A percentile compares a stretch with the other conserved stretches of the same genome.
Evolutionary conservation across 2,329 filamentous ascomycete species (phyloP).

Genomic region (Capronia americana): DNA sequence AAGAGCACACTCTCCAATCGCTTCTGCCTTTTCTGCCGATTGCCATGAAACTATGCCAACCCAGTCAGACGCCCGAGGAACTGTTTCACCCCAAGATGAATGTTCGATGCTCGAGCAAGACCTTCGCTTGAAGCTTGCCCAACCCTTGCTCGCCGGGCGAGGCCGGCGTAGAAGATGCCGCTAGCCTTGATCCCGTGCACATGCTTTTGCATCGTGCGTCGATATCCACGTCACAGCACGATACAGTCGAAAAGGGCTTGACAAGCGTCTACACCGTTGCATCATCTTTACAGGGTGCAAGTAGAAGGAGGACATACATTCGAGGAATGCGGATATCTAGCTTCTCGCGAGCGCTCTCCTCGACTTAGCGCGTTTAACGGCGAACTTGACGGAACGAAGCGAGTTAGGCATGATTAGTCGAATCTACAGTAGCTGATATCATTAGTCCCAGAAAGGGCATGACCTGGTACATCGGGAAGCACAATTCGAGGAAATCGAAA

Average conservation of each 20-base stretch:
- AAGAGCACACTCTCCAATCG: not conserved
- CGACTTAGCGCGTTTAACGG: not conserved
- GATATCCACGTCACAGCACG: not conserved
- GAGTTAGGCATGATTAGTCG: not conserved
- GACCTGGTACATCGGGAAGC: not conserved
- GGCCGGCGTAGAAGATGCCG: not conserved
- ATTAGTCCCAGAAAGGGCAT: not conserved
- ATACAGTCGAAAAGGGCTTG: not conserved
- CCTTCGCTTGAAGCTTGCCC: not conserved
- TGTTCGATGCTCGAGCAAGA: not conserved
- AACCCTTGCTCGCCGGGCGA: not conserved
- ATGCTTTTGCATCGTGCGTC: not conserved
- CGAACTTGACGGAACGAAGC: not conserved
- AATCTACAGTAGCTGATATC: not conserved
- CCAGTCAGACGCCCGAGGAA: too few relatives aligned
- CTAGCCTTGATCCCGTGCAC: not conserved
- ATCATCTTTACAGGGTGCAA: not conserved
- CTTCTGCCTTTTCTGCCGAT: not conserved
- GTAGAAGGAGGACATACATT: not conserved
- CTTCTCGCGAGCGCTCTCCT: not conserved
- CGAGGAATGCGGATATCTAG: not conserved
- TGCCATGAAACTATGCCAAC: not conserved
- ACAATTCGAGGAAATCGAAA: not conserved
- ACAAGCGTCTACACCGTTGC: not conserved
- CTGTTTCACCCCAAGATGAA: not conserved